These are phyloP conservation scores for Leccinum longicurvipes DNA, from an alignment of 768 basidiomycete species.

Conservation along the genomic window DNA sequence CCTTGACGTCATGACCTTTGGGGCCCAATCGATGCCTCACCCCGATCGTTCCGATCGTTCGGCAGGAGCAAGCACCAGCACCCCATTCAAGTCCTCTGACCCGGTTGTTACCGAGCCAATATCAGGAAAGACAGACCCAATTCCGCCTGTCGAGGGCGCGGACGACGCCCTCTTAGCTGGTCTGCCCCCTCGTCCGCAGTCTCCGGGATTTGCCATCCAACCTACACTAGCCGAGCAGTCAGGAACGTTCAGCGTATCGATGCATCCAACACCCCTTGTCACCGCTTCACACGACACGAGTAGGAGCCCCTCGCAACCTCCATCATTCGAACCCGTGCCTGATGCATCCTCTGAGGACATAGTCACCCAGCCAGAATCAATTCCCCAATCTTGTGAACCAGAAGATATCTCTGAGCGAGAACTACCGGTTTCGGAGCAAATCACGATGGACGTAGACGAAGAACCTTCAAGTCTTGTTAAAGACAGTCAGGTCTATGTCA, in stretches of 20 bases:
- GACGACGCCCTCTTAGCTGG: background rate
- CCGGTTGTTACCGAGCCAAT: background rate
- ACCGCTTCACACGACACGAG: constrained; percentile 3
- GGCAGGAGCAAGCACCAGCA: background rate
- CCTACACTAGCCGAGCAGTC: background rate
- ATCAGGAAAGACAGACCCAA: background rate
- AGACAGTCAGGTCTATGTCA: constrained; percentile 32
- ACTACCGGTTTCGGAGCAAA: constrained; percentile 16
- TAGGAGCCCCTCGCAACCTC: constrained; percentile 16
- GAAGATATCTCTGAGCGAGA: constrained; percentile 2
- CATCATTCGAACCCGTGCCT: background rate
- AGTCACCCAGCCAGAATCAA: constrained; percentile 2
- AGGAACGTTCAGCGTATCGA: background rate
- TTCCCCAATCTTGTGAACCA: constrained; percentile 9
- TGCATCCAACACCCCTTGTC: background rate
- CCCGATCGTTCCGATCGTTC: background rate
- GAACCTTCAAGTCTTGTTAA: constrained; percentile 71
- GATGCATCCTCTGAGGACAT: background rate
- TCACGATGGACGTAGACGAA: constrained; percentile 48
- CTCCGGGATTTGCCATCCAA: constrained; percentile 2
- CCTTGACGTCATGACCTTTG: constrained; percentile 1
- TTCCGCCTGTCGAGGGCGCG: background rate
- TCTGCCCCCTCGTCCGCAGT: background rate
- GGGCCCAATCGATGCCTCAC: background rate
- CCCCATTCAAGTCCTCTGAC: background rate